Conservation (phyloP, 257 asterid genomes). For the Nicotiana undulata region DNA sequence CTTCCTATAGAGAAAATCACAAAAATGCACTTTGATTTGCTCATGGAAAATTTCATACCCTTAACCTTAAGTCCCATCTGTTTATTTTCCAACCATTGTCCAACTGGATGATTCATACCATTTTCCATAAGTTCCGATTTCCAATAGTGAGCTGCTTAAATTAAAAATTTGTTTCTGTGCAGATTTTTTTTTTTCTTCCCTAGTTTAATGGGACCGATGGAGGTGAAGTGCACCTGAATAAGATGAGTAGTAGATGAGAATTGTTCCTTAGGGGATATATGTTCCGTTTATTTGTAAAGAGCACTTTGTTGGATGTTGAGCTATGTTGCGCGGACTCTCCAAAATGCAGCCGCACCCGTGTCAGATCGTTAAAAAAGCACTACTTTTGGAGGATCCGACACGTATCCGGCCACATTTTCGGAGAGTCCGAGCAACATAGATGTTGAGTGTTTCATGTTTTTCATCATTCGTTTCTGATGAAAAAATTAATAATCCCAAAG, state of each 20-base stretch:
- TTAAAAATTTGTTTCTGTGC: neutral
- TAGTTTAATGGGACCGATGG: neutral
- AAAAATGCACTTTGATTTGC: neutral
- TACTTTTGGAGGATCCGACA: too few species aligned
- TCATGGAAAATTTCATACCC: neutral
- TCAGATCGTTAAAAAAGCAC: too few species aligned
- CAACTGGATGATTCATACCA: neutral
- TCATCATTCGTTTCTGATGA: neutral
- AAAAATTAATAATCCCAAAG: neutral
- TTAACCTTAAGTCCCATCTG: neutral
- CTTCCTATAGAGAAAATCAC: neutral
- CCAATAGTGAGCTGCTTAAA: neutral
- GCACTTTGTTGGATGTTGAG: neutral
- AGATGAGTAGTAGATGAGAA: neutral
- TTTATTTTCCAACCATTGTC: neutral
- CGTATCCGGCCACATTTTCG: too few species aligned
- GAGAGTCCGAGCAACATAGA: too few species aligned
- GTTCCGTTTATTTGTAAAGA: neutral
- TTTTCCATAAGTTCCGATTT: neutral
- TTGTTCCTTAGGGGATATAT: neutral
- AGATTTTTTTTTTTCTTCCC: neutral
- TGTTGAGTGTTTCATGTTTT: neutral
- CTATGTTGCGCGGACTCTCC: too few species aligned
- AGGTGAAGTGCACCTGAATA: neutral
- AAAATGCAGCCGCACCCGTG: too few species aligned